These are phyloP conservation scores for Golubevia pallescens DNA, from an alignment of 1,284 basidiomycete genomes.

Conservation along the genomic window DNA sequence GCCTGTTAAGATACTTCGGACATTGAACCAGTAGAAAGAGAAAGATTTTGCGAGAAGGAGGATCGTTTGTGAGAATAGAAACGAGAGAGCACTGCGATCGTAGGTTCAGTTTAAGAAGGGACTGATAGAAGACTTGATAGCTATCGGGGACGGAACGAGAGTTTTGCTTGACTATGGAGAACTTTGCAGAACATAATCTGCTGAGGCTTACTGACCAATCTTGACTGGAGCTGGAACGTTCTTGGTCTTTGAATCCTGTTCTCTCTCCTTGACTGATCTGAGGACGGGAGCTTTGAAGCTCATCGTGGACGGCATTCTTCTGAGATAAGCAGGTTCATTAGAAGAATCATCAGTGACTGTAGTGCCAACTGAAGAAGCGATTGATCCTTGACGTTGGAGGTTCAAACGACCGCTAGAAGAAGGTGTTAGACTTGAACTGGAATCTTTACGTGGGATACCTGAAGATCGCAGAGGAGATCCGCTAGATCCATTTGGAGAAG, in stretches of 20 bases:
- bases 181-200: too few species aligned
- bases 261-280: slow-evolving; percentile 6
- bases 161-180: too few species aligned
- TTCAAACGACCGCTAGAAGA: neutral
- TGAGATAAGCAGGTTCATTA: slow-evolving; percentile 28
- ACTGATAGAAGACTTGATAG: too few species aligned
- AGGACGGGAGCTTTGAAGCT: slow-evolving; percentile 37
- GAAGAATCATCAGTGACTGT: neutral
- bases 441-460: neutral
- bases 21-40: too few species aligned
- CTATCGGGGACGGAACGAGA: too few species aligned
- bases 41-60: too few species aligned
- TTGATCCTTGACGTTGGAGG: neutral
- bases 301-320: slow-evolving; percentile 9
- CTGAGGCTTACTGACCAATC: neutral
- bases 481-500: neutral
- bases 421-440: neutral
- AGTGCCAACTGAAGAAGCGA: neutral
- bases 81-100: too few species aligned
- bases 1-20: too few species aligned
- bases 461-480: neutral
- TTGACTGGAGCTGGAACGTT: neutral
- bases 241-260: neutral
- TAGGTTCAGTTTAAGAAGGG: too few species aligned
- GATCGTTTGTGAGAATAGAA: too few species aligned